Evolutionary conservation across 148 eudicot species (phyloP).

Genomic region (Rhododendron molle): DNA sequence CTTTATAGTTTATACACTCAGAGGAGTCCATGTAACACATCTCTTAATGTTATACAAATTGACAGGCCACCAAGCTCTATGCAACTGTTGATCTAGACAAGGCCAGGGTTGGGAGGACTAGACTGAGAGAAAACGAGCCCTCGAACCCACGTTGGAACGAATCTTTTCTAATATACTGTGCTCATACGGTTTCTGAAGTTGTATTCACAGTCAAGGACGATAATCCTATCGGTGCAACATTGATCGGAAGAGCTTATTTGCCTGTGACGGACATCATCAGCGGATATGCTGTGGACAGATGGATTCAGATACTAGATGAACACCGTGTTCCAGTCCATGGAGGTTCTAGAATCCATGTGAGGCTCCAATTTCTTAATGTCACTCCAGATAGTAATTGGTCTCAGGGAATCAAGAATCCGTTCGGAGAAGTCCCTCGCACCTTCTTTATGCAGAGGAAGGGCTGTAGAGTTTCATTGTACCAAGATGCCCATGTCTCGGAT

Average conservation of each 20-base stretch:
- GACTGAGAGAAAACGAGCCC: conserved; percentile 10
- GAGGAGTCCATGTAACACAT: neutral
- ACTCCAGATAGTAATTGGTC: conserved; percentile 27
- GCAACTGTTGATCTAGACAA: conserved; percentile 35
- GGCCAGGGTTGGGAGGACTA: conserved; percentile 36
- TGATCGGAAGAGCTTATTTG: conserved; percentile 32
- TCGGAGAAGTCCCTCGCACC: conserved; percentile 35
- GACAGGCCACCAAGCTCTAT: conserved; percentile 21
- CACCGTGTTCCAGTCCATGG: conserved; percentile 18
- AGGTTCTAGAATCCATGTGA: conserved; percentile 26
- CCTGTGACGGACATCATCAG: conserved; percentile 21
- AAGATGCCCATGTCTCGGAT: conserved; percentile 37
- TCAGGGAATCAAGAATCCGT: conserved; percentile 21
- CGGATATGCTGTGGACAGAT: conserved; percentile 16
- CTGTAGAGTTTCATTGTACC: conserved; percentile 30
- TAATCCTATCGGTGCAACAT: conserved; percentile 30
- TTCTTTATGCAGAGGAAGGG: conserved; percentile 33
- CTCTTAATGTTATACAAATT: neutral
- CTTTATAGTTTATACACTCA: neutral
- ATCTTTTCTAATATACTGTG: conserved; percentile 35
- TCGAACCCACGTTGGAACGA: conserved; percentile 36
- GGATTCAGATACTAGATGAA: conserved; percentile 22
- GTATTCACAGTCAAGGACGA: conserved; percentile 30
- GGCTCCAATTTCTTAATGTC: conserved; percentile 25
- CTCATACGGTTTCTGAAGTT: conserved; percentile 34